Base-by-base conservation (phyloP, 805 yeast species). In the Hyphopichia homilentoma region DNA sequence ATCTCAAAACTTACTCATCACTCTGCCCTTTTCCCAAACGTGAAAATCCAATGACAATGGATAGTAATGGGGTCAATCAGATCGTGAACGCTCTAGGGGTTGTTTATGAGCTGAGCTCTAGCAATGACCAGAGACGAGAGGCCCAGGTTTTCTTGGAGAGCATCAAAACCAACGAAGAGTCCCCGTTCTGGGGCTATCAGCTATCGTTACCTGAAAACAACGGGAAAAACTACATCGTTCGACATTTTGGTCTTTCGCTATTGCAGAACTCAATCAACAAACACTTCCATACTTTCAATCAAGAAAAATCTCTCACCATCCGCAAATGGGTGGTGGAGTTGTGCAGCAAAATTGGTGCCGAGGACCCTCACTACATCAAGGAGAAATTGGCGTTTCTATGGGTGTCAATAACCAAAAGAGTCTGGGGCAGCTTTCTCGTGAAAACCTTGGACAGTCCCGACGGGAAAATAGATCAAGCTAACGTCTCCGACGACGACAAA, bases 101-200 rank as follows among this genome's bases (percentile, higher is more conserved):
- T 6, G 79, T 86, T 12, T 84, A 87, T 52, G 76, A 77, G 25
- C 76, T 88, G 12, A 68, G 67, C 38, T 72, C 88, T 3, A 55
- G 74, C 24, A 84, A 85, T 50, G 60, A 58, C 4, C 71, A 74
- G 34, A 57, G 83, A 32, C 65, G 70, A 27, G 66, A 65, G 36
- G 81, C 82, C 5, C 82, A 77, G 46, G 50, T 42, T 1, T 85
- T 86, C 44, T 65, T 93, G 20, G 96, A 88, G 45, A 65, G 77
- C 7, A 75, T 90, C 16, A 89, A 86, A 51, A 61, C 68, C 27
- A 79, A 82, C 40, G 84, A 81, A 7, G 94, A 89, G 52, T 81
- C 95, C 14, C 97, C 98, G 0, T 76, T 66, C 40, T 87, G 95
- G 89, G 97, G 97, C 3, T 90, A 81, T 58, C 87, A 84, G 54